Base-by-base conservation (phyloP, 208 protist genomes). In the Acanthamoeba triangularis region DNA sequence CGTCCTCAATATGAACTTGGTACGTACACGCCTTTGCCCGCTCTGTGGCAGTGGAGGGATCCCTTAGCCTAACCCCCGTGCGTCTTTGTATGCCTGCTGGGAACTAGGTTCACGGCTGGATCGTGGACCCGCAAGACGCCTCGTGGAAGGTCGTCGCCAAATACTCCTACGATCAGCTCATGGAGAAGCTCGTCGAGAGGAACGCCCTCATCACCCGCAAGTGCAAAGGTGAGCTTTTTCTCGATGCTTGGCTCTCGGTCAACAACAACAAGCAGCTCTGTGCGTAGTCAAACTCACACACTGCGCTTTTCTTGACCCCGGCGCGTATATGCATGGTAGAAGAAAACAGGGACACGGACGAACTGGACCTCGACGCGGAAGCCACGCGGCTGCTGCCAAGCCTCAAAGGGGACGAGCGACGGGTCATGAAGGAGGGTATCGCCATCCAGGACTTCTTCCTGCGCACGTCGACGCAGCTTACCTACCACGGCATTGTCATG, bases 1-100 rank as follows among this genome's bases (percentile, higher is more conserved):
- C 37, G 35, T 93, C 3, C 44, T 93, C 18, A 93, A 93, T 33
- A 67, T 93, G n/a, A 93, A 93, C 54, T 37, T 93, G 33, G 78
- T 87, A 37, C n/a, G 16, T 3, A 28, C 28, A n/a, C n/a, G n/a
- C n/a, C 28, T 25, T 72, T 33, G 5, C 8, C 63, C 16, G 4
- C 8, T 5, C 63, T 33, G 8, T 33, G 20, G 63, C 63, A n/a
- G n/a, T n/a, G n/a, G n/a, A n/a, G n/a, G n/a, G n/a, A n/a, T n/a
- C n/a, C n/a, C n/a, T n/a, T n/a, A n/a, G 28, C 16, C 28, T 4
- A 72, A 52, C 49, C 49, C 49, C 49, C 63, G 63, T 72, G 20
- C n/a, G 63, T 33, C 5, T 72, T n/a, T n/a, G n/a, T n/a, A n/a
- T n/a, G n/a, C n/a, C n/a, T n/a, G n/a, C n/a, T n/a, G n/a, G n/a